Evolutionary conservation across 257 asterid species (phyloP), one percentile per base, ranked within the genome.

Genomic region (Voacanga thouarsii): DNA sequence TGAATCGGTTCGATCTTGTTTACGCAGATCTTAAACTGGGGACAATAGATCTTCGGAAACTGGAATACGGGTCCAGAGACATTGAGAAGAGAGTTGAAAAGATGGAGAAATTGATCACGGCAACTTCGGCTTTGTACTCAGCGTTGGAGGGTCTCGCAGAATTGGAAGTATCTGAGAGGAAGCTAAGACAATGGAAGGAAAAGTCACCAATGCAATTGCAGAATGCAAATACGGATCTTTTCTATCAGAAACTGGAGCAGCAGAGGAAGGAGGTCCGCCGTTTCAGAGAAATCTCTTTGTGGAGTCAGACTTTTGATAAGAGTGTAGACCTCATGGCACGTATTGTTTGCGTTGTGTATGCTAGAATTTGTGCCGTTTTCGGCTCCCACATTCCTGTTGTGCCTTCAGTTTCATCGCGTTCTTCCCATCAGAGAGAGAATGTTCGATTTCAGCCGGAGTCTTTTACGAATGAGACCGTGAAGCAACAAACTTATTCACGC

Each of bases 261-360:
- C 98, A 90, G 75, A 82, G 97, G 10, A 87, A 83, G 50, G 87
- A 89, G 68, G 96, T 89, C 41, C 87, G 81, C 0, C 83, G 78
- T 77, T 84, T 86, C 0, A 79, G 85, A 41, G 97, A 84, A n/a
- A 78, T 78, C 45, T 94, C 97, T 0, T 81, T 94, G 6, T 94
- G 98, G 97, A 69, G 72, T 43, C 83, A 85, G 79, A 81, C 92
- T 12, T 92, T 89, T 74, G 97, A 94, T 74, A 88, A 85, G 61
- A 77, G 83, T 28, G 96, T 90, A 3, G 84, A 82, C 24, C 76
- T 89, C 1, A 89, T 92, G 96, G 93, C 96, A 23, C 84, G 86
- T 5, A 72, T 88, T 0, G 91, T 90, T 0, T 88, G 87, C 80
- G 78, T 87, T 24, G 59, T 92, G 0, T 80, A 88, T 30, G 80